Percentiles rank a stretch among this genome's conserved stretches.
Conservation (phyloP, 1,284 basidiomycete species). For the Sanghuangporus weigelae region DNA sequence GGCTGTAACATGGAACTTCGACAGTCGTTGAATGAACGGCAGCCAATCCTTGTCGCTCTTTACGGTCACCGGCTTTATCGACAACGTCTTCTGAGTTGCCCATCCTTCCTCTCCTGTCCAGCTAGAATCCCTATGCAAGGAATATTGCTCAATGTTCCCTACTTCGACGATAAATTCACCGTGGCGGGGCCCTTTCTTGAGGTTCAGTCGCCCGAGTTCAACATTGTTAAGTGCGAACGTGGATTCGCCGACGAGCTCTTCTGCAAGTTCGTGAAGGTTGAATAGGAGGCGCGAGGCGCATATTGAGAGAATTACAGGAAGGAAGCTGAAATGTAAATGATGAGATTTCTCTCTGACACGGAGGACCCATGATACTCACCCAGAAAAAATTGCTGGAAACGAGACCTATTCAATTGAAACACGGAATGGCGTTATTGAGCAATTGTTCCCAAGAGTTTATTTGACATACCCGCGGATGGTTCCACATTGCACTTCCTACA, state of each 20-base stretch:
- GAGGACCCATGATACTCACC: not conserved
- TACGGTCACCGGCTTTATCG: not conserved
- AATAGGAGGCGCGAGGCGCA: conserved; percentile 11
- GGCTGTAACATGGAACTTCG: conserved; percentile 2
- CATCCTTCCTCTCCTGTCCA: not conserved
- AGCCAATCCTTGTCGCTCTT: not conserved
- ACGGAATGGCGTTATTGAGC: not conserved
- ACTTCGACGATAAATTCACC: conserved; percentile 12
- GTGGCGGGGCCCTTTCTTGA: conserved; percentile 6
- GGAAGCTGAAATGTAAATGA: not conserved
- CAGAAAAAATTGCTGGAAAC: conserved; percentile 11
- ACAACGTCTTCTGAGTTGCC: not conserved
- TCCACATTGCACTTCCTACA: conserved; percentile 11
- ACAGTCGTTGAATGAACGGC: conserved; percentile 3
- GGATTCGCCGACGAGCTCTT: conserved; percentile 8
- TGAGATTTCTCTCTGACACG: not conserved
- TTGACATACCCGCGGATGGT: conserved; percentile 1
- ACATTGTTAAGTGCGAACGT: conserved; percentile 15
- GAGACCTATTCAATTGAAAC: conserved; percentile 1
- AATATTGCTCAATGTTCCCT: not conserved
- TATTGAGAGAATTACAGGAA: conserved; percentile 11
- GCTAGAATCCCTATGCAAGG: not conserved
- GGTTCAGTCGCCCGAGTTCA: conserved; percentile 12
- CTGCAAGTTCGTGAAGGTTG: conserved; percentile 14
- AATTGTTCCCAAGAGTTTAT: no score